These are phyloP conservation scores for Trametopsis cervina DNA, from an alignment of 768 basidiomycete species.

Conservation along the genomic window DNA sequence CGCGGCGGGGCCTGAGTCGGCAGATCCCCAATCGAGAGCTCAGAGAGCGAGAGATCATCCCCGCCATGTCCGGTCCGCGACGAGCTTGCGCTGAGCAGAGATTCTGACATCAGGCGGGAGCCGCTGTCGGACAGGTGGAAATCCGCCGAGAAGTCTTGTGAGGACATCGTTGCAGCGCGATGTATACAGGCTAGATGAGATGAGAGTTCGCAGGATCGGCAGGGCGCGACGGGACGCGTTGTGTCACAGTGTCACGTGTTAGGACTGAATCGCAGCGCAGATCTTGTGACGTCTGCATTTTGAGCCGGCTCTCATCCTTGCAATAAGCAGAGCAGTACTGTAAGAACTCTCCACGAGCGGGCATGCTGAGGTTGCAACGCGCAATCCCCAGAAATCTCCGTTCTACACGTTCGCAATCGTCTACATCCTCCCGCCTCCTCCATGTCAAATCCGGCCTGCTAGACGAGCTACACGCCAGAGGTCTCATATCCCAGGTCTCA, in stretches of 20 bases:
- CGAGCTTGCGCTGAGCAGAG: constrained; percentile 26
- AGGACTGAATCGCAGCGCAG: too few relatives aligned
- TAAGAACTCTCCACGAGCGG: too few relatives aligned
- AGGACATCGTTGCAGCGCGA: too few relatives aligned
- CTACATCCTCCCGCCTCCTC: neutral
- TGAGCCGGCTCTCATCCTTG: too few relatives aligned
- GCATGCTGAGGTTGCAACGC: neutral
- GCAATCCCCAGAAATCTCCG: neutral
- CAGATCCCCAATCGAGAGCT: constrained; percentile 39
- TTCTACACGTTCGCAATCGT: neutral
- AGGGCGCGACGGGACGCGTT: too few relatives aligned
- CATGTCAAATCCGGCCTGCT: constrained; percentile 7
- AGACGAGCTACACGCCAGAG: constrained; percentile 8
- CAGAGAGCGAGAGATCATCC: constrained; percentile 51
- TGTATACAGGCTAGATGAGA: too few relatives aligned
- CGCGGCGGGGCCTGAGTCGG: constrained; percentile 10
- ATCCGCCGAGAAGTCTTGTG: constrained; percentile 19
- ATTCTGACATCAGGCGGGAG: constrained; percentile 43
- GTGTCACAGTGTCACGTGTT: too few relatives aligned
- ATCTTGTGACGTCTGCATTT: too few relatives aligned
- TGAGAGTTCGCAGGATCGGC: too few relatives aligned
- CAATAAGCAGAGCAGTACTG: too few relatives aligned
- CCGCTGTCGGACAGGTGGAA: constrained; percentile 21
- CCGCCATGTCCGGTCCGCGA: constrained; percentile 35
- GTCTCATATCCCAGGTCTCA: constrained; percentile 10